Base-by-base conservation (phyloP, 2,329 filamentous ascomycete genomes). In the Fusarium globosum region DNA sequence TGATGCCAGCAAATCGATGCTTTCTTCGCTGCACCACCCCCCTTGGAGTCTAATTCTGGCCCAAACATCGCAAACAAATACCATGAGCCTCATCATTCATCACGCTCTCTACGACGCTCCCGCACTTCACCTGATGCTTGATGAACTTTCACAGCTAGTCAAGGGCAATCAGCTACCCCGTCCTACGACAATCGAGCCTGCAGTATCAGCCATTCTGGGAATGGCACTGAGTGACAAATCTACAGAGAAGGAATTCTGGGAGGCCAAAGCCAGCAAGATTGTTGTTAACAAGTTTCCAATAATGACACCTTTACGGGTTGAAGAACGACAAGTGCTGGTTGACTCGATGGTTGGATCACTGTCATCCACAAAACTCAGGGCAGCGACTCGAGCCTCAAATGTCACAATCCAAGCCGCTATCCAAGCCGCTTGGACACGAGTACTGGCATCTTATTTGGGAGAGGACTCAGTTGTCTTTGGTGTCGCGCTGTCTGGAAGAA, bases 41-140 rank as follows among this genome's bases (percentile, higher is more conserved):
- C 88, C 90, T 2, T 97, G 94, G 94, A 83, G 83, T 18, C 80
- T 94, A 26, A 82, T 83, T 1, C 53, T 94, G 3, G 78, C 86
- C 1, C 73, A 84, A 6, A 49, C 69, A 2, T 61, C 77, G 0
- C 56, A 69, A 0, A 49, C 59, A 2, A 41, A 70, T 9, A 75
- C 55, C 6, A 85, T 88, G 81, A 83, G 87, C 52, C 71, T 90
- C 8, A 79, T 84, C 4, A 86, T 94, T 6, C 92, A 97, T 71
- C 95, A 98, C 82, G 93, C 93, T 1, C 84, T 98, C 0, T 98
- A 97, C 74, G 95, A 98, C 83, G 95, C 94, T 0, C 86, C 90
- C 45, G 95, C 94, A 14, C 83, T 98, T 16, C 85, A 88, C 7
- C 78, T 85, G 2, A 86, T 98, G 2, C 81, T 97, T 4, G 78